Conservation (phyloP, 257 asterid genomes). For the Scutellaria galericulata region DNA sequence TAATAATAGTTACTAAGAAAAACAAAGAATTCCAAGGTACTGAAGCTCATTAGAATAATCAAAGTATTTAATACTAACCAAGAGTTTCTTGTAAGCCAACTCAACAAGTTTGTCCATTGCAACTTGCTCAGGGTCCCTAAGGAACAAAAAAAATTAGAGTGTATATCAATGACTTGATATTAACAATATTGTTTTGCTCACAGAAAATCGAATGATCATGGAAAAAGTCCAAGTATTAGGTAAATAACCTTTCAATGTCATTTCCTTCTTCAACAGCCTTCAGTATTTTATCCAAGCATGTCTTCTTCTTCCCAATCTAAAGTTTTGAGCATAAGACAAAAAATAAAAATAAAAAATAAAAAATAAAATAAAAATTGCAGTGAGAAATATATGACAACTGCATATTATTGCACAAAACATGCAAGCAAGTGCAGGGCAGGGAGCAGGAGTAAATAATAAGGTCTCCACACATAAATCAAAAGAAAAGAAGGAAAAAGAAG, state of each 20-base stretch:
- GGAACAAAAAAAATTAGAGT: constrained; percentile 30
- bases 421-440: background rate
- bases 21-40: background rate
- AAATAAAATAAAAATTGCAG: background rate
- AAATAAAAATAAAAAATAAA: background rate
- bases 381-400: constrained; percentile 19
- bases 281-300: constrained; percentile 56
- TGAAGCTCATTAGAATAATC: constrained; percentile 6
- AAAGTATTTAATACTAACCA: constrained; percentile 60
- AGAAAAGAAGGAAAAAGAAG: background rate
- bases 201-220: constrained; percentile 23
- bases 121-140: constrained; percentile 88
- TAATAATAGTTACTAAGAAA: background rate
- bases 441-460: background rate
- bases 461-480: background rate
- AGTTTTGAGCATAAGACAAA: constrained; percentile 38
- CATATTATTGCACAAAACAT: constrained; percentile 12
- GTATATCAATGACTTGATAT: constrained; percentile 22
- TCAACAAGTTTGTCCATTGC: constrained; percentile 86
- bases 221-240: constrained; percentile 22
- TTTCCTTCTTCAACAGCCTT: constrained; percentile 66
- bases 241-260: constrained; percentile 55
- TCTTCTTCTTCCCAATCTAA: constrained; percentile 70
- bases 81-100: constrained; percentile 79
- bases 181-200: constrained; percentile 3